Evolutionary conservation across 106 monocot genomes (phyloP), one percentile per base, ranked within the genome.

Genomic region (Gastrodia elata): DNA sequence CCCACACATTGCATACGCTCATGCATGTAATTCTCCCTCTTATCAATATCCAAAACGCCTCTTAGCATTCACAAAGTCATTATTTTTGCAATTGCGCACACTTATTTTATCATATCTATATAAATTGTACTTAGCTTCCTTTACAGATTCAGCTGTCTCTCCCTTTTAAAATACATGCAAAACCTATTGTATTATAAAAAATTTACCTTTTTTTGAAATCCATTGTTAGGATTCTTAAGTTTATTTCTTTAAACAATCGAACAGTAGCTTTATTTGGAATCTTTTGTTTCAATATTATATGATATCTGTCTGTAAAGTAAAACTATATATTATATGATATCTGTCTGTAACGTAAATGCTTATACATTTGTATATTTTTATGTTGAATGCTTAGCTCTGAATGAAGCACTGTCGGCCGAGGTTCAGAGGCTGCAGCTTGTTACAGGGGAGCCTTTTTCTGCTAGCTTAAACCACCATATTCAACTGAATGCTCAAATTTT

Each of bases 361-460:
- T 2, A 39, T 8, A 2, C 22, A 39, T 37, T n/a, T 68, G 1
- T 22, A 6, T n/a, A 4, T 18, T 22, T 38, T 10, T 69, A 22
- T 39, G 11, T 38, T 69, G 10, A 34, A 69, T 69, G 18, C 27
- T 39, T 26, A 91, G 91, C 91, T 77, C 75, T 91, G 7, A 91
- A 88, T 70, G 91, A 91, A 79, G 91, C 91, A 11, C 79, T 91
- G 16, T 82, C 83, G 25, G 81, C 83, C 8, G 91, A 91, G 59
- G 88, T 97, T 33, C 96, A 90, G 52, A 84, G 88, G 8, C 81
- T 97, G 70, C 92, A 97, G 73, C 76, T 97, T 68, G 80, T 83
- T 13, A 84, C 90, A 22, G 65, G 71, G 14, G 93, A 90, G 78
- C 22, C 22, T 6, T 33, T 90, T 10, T 71, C 80, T 40, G 43